phyloP scores from a whole-genome alignment of 257 asterid genomes.

The Petrea volubilis region DNA sequence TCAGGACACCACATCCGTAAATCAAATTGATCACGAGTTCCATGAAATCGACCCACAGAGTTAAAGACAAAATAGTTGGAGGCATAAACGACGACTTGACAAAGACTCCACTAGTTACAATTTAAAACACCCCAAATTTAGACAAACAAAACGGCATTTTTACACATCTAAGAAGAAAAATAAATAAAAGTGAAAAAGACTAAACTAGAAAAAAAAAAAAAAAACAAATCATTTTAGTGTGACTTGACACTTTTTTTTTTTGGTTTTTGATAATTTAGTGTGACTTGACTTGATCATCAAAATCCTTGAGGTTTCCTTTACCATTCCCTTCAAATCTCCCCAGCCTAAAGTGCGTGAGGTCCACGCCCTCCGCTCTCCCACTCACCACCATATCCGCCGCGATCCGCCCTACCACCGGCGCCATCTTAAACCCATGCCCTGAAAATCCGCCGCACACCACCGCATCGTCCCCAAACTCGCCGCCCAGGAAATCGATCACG shows the following conservation, averaged over 20 bases:
- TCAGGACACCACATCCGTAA: no score
- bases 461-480: slow-evolving; percentile 64
- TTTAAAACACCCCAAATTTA: background rate
- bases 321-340: slow-evolving; percentile 51
- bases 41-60: background rate
- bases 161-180: background rate
- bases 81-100: background rate
- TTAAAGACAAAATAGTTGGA: background rate
- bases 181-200: background rate
- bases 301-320: slow-evolving; percentile 59
- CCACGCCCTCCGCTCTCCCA: slow-evolving; percentile 49
- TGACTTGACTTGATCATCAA: slow-evolving; percentile 56
- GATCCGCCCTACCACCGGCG: slow-evolving; percentile 74
- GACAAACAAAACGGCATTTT: background rate
- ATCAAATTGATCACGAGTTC: background rate
- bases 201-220: no score
- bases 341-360: slow-evolving; percentile 45
- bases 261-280: background rate
- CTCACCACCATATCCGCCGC: slow-evolving; percentile 59
- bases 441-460: slow-evolving; percentile 91
- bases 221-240: no score
- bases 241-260: background rate
- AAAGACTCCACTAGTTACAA: background rate
- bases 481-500: slow-evolving; percentile 81
- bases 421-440: slow-evolving; percentile 97